Conservation (phyloP, 495 filamentous ascomycete genomes). For the Talaromyces trachyspermus region DNA sequence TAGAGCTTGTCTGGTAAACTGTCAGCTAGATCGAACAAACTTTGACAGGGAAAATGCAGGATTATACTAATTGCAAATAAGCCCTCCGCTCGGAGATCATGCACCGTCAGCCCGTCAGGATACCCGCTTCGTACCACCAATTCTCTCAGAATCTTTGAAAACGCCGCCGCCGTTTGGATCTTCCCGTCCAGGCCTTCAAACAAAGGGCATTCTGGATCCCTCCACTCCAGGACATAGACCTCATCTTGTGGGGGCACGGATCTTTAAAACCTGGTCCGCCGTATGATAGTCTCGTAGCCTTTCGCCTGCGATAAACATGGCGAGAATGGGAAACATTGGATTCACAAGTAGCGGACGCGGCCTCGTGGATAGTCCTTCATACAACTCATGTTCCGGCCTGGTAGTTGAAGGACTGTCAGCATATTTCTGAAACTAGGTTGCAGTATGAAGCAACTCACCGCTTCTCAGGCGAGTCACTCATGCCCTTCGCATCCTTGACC, state of each 20-base stretch:
- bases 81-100: constrained; percentile 19
- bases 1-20: constrained; percentile 19
- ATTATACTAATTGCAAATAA: constrained; percentile 15
- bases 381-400: constrained; percentile 12
- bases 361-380: constrained; percentile 9
- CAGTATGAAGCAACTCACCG: constrained; percentile 6
- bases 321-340: constrained; percentile 4
- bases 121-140: constrained; percentile 12
- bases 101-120: constrained; percentile 8
- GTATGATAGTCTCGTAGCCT: constrained; percentile 11
- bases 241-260: constrained; percentile 12
- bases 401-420: background rate
- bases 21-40: no score
- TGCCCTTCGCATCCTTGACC: constrained; percentile 13
- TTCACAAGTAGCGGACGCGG: constrained; percentile 9
- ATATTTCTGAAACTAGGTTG: background rate
- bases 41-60: no score
- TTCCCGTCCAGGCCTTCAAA: background rate
- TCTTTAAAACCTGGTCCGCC: constrained; percentile 12
- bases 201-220: background rate
- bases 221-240: constrained; percentile 10
- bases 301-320: constrained; percentile 2
- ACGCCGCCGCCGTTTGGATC: no score
- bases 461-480: constrained; percentile 11
- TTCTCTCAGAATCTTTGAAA: background rate